Percentiles rank a stretch among this genome's conserved stretches.
These are phyloP conservation scores for Saccharomycopsis capsularis DNA, from an alignment of 805 yeast species.

Conservation along the genomic window DNA sequence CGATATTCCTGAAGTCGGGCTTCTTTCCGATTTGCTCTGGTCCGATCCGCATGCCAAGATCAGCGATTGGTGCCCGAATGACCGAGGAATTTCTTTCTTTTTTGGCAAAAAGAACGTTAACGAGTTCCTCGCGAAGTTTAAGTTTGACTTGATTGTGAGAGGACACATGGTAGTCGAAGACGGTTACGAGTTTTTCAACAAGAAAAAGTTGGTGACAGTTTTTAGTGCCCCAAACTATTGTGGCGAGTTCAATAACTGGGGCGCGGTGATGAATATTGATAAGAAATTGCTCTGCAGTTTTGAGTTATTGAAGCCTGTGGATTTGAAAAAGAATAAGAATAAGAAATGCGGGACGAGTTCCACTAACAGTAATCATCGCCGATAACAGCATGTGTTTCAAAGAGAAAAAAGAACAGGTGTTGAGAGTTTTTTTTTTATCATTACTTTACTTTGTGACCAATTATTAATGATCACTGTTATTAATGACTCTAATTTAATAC, in stretches of 20 bases:
- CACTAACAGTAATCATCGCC: neutral
- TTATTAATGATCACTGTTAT: no score
- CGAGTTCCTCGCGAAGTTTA: constrained; percentile 65
- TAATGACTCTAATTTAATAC: no score
- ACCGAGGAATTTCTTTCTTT: constrained; percentile 77
- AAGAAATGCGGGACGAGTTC: neutral
- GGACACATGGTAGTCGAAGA: constrained; percentile 88
- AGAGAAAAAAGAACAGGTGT: no score
- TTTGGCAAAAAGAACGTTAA: constrained; percentile 74
- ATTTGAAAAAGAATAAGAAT: neutral
- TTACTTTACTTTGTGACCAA: no score
- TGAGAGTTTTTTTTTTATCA: no score
- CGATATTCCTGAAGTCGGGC: constrained; percentile 79
- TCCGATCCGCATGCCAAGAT: constrained; percentile 79
- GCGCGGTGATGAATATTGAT: constrained; percentile 95
- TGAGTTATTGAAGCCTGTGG: constrained; percentile 77
- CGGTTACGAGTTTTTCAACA: constrained; percentile 72
- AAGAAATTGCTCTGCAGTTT: constrained; percentile 90
- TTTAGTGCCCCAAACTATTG: constrained; percentile 73
- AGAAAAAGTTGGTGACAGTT: constrained; percentile 63
- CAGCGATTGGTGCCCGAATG: constrained; percentile 85
- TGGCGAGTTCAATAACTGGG: constrained; percentile 87
- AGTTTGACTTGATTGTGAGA: constrained; percentile 73
- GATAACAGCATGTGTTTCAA: no score
- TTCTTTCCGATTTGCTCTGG: constrained; percentile 73